phyloP scores from a whole-genome alignment of 176 grass and related monocot species.

The Carex myosuroides region DNA sequence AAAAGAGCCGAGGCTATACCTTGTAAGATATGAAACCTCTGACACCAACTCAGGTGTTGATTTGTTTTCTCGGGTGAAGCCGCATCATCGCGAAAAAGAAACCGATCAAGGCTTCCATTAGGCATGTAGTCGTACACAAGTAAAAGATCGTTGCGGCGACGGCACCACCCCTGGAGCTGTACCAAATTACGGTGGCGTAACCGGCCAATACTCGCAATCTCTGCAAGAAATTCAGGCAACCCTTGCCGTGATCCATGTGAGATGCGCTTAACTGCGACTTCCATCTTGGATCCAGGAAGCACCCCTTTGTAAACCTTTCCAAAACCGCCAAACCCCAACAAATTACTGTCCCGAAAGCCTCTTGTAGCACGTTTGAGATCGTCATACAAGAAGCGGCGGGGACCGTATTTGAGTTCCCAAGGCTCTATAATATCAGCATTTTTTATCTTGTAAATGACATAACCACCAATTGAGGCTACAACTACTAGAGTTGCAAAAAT shows the following conservation, averaged over 20 bases:
- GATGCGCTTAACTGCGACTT: constrained; percentile 37
- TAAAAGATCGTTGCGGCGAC: constrained; percentile 28
- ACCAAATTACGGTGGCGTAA: constrained; percentile 41
- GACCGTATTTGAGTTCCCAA: constrained; percentile 54
- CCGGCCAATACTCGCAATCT: constrained; percentile 32
- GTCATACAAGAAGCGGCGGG: constrained; percentile 61
- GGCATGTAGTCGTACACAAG: constrained; percentile 49
- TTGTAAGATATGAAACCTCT: constrained; percentile 21
- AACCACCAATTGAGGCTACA: constrained; percentile 19
- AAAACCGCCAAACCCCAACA: constrained; percentile 66
- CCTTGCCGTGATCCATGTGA: constrained; percentile 39
- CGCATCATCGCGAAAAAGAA: constrained; percentile 15
- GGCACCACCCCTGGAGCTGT: constrained; percentile 37
- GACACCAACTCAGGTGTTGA: constrained; percentile 17
- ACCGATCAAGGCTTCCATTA: constrained; percentile 36
- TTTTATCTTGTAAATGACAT: constrained; percentile 41
- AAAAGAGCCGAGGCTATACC: constrained; percentile 28
- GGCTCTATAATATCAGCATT: constrained; percentile 58
- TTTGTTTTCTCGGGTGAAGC: not conserved
- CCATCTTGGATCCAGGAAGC: constrained; percentile 9
- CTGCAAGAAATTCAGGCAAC: constrained; percentile 33
- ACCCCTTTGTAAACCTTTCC: constrained; percentile 57
- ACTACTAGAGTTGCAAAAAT: constrained; percentile 32
- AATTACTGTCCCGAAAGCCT: constrained; percentile 48
- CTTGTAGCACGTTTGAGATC: constrained; percentile 60